phyloP scores from a whole-genome alignment of 192 early-diverging fungal genomes.

The Linnemannia hyalina region DNA sequence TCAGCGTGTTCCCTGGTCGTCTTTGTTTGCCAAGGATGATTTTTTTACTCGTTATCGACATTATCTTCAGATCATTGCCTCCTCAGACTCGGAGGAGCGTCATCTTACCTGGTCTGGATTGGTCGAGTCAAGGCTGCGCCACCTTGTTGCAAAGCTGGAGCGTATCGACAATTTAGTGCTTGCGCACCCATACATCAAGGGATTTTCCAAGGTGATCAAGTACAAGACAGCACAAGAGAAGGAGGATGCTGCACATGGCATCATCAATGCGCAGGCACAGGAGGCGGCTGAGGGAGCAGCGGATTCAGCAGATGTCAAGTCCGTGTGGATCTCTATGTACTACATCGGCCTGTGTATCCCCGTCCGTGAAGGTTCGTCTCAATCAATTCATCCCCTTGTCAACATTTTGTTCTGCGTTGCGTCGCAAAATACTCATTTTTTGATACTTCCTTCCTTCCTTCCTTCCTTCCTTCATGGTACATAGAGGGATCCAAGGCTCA shows the following conservation, averaged over 20 bases:
- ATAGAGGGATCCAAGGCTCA: constrained; percentile 62
- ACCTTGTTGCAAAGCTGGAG: constrained; percentile 89
- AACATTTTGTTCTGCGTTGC: not conserved
- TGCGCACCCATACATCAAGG: constrained; percentile 94
- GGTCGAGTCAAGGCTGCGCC: constrained; percentile 92
- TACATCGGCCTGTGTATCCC: constrained; percentile 89
- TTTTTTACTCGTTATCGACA: constrained; percentile 91
- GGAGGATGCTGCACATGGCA: constrained; percentile 76
- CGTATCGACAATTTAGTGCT: constrained; percentile 74
- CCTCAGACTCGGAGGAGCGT: constrained; percentile 77
- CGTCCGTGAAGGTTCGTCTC: constrained; percentile 62
- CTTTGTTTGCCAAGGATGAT: constrained; percentile 89
- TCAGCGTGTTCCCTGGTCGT: constrained; percentile 81
- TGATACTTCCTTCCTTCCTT: not conserved
- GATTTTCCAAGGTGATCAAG: constrained; percentile 77
- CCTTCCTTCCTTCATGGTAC: not conserved
- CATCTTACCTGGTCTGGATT: constrained; percentile 89
- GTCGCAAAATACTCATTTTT: not conserved
- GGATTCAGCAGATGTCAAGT: constrained; percentile 33
- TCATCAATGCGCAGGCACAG: constrained; percentile 56
- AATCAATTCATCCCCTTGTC: not conserved
- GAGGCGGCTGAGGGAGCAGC: constrained; percentile 29
- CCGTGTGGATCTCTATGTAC: constrained; percentile 84
- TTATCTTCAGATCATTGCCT: constrained; percentile 92
- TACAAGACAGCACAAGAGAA: constrained; percentile 78